Evolutionary conservation across 176 grass and related monocot genomes (phyloP).

Genomic region (Ensete ventricosum): DNA sequence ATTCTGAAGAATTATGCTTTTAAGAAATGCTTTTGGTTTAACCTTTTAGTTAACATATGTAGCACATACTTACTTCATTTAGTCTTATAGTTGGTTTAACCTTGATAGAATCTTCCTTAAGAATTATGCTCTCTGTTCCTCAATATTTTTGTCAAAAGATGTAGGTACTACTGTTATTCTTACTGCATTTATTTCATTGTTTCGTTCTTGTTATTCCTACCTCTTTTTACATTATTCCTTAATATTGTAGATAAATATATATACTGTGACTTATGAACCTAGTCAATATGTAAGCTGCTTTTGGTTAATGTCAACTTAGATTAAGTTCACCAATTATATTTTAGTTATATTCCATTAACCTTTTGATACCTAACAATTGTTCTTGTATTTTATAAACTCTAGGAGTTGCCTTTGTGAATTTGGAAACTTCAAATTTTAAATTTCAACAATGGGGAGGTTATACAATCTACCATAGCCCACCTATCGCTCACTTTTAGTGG

Average conservation of each 20-base stretch:
- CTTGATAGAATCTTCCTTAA: background rate
- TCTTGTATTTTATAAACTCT: conserved; percentile 22
- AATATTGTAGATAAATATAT: background rate
- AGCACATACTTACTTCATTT: too few species aligned
- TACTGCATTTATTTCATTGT: background rate
- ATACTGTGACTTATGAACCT: background rate
- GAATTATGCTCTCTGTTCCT: background rate
- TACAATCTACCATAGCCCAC: conserved; percentile 21
- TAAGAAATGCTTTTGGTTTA: too few species aligned
- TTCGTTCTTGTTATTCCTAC: background rate
- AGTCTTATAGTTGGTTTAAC: background rate
- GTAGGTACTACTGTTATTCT: background rate
- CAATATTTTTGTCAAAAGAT: background rate
- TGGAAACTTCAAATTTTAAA: conserved; percentile 17
- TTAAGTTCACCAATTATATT: background rate
- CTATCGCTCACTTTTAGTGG: conserved; percentile 40
- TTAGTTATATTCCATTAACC: background rate
- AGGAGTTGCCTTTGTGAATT: conserved; percentile 27
- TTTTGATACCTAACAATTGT: background rate
- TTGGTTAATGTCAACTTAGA: background rate
- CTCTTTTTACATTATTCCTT: background rate
- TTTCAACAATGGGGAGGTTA: conserved; percentile 24
- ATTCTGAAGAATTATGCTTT: too few species aligned
- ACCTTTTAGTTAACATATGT: too few species aligned
- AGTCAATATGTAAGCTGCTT: background rate